Evolutionary conservation across 352 stramenopile species (phyloP), one percentile per base, ranked within the genome.

Genomic region (Globisporangium sylvaticum): DNA sequence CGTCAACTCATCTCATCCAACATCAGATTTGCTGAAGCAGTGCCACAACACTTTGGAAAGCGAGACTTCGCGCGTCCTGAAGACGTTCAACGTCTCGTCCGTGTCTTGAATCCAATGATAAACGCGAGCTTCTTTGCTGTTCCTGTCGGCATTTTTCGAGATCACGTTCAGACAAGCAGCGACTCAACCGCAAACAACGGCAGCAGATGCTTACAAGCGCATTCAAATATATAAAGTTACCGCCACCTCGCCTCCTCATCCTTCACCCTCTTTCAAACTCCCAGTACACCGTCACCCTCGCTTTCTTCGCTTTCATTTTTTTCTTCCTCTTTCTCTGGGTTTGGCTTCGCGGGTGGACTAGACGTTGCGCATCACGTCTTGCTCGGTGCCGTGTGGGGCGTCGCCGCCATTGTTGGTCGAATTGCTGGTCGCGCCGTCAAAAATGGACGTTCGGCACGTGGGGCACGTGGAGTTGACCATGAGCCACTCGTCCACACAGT

Each of bases 401-500:
- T 34, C 55, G n/a, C 34, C 37, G n/a, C 62, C 58, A 59, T 62
- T 73, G 34, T 58, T 69, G 22, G 53, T 68, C 1, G 52, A 15
- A 69, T 50, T 52, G 27, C 24, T 57, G 18, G 25, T 39, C 12
- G 44, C n/a, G 12, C 24, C 39, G 32, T 84, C 78, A 58, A 84
- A 89, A 61, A 96, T 93, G 57, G 85, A 92, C 64, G 79, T 93
- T n/a, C 88, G 86, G 62, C 89, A 96, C 53, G 89, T 96, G 14
- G 87, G 88, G 55, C 89, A 96, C 20, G 89, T 95, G 15, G 88
- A 88, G 66, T 96, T 95, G 60, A 96, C 89, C 31, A 92, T 48
- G 15, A 96, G 78, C 89, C 89, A 96, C 71, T 94, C 87, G 74
- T 96, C 89, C 34, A 96, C 85, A 61, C 89, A 96, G n/a, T 95